Evolutionary conservation across 768 basidiomycete genomes (phyloP).

Genomic region (Leccinum imitatum): DNA sequence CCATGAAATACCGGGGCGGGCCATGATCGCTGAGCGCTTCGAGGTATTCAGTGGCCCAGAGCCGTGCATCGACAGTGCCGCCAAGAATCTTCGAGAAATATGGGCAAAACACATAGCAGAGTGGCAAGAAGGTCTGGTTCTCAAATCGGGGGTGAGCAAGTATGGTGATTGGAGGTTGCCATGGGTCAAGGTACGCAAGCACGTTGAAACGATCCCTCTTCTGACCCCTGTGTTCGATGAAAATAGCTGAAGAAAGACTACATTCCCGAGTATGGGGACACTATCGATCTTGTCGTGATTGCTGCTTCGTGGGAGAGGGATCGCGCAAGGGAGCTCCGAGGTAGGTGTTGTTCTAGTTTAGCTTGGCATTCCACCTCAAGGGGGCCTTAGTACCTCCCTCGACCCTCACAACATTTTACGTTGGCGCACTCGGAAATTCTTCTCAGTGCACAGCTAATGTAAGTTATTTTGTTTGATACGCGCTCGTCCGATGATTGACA

Average conservation of each 20-base stretch:
- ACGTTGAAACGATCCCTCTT: constrained; percentile 13
- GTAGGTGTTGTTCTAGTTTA: constrained; percentile 36
- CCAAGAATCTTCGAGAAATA: constrained; percentile 37
- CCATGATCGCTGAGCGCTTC: constrained; percentile 59
- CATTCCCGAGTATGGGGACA: constrained; percentile 81
- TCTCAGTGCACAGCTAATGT: constrained; percentile 42
- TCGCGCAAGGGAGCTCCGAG: constrained; percentile 72
- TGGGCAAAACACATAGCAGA: constrained; percentile 54
- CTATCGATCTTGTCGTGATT: constrained; percentile 73
- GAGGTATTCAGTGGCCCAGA: constrained; percentile 36
- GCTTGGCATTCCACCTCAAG: not conserved
- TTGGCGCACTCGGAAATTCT: constrained; percentile 63
- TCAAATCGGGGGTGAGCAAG: constrained; percentile 68
- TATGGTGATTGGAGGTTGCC: constrained; percentile 66
- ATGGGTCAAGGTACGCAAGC: constrained; percentile 72
- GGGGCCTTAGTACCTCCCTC: constrained; percentile 57
- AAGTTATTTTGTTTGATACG: constrained; percentile 16
- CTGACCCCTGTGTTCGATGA: not conserved
- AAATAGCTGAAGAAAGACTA: constrained; percentile 78
- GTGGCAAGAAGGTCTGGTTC: constrained; percentile 67
- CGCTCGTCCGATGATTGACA: not conserved
- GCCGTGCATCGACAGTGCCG: constrained; percentile 8
- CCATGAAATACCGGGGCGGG: constrained; percentile 51
- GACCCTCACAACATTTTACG: constrained; percentile 76
- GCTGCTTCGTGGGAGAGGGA: constrained; percentile 81